Percentiles rank a stretch among this genome's conserved stretches.
These are phyloP conservation scores for Rhodocollybia butyracea DNA, from an alignment of 768 basidiomycete species.

Conservation along the genomic window DNA sequence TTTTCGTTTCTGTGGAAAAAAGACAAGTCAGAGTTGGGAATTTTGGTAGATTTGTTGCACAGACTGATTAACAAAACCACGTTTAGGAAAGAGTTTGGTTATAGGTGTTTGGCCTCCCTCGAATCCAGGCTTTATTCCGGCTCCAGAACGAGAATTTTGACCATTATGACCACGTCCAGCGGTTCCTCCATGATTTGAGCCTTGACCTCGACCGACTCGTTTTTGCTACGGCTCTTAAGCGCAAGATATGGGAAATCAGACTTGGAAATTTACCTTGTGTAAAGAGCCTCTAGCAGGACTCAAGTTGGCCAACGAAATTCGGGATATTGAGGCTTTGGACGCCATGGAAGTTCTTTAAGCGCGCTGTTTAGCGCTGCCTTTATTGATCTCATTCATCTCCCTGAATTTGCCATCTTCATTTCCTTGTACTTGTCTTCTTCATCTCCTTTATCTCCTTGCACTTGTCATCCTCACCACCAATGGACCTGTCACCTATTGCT, in stretches of 20 bases:
- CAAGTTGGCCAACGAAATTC: neutral
- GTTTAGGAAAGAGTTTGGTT: slow-evolving; percentile 86
- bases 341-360: neutral
- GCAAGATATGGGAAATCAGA: neutral
- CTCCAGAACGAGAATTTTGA: slow-evolving; percentile 89
- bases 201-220: slow-evolving; percentile 92
- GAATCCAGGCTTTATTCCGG: slow-evolving; percentile 80
- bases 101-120: slow-evolving; percentile 98
- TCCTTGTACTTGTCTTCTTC: neutral
- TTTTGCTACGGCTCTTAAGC: slow-evolving; percentile 58
- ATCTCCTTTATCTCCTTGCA: too few relatives aligned
- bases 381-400: neutral
- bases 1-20: slow-evolving; percentile 57
- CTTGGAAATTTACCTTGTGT: neutral
- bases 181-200: slow-evolving; percentile 88
- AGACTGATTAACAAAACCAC: slow-evolving; percentile 90
- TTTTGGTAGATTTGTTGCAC: neutral
- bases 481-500: too few relatives aligned
- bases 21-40: neutral
- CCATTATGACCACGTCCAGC: slow-evolving; percentile 95
- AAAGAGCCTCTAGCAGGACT: slow-evolving; percentile 1
- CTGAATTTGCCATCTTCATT: neutral
- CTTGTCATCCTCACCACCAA: too few relatives aligned
- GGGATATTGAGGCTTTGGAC: neutral
- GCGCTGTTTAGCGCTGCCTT: too few relatives aligned